Evolutionary conservation across 1,284 basidiomycete species (phyloP), one percentile per base, ranked within the genome.

Genomic region (Xerocomus minutiporus): DNA sequence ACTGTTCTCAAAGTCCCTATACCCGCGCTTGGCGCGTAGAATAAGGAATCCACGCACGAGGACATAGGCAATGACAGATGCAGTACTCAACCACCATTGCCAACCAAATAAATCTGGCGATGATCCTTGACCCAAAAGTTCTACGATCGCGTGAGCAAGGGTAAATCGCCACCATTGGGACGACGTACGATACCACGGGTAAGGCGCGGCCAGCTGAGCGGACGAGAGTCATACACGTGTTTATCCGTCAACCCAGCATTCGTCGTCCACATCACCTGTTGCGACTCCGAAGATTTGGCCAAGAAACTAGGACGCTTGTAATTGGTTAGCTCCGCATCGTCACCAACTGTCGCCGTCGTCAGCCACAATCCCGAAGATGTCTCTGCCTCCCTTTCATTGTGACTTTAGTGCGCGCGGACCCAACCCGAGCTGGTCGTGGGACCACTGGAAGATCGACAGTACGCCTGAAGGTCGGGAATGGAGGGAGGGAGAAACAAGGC

Each of bases 61-160:
- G 2, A 83, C 69, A 64, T 97, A 98, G 1, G 77, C 66, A 2
- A 79, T 61, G 5, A 98, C 81, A 1, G 91, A 80, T 2, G 84
- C 64, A 0, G 88, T 85, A 60, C 91, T 88, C 23, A 85, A 71
- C 80, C 87, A 97, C 95, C 96, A 98, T 20, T 99, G 7, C 96
- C 96, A 31, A 97, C 79, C 41, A 99, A 80, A 71, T 99, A 99
- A 55, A 99, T 89, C 66, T 98, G 96, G 35, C 83, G 81, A 68
- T 98, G 88, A 57, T 98, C 91, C 70, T 95, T 94, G 40, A 96
- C 93, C 97, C 97, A 99, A 74, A 98, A 99, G 74, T 95, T 94
- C 88, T 91, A 58, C 32, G 38, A 34, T 52, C 4, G 13, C 20
- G 48, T 47, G 34, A 58, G 46, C n/a, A 35, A 36, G 11, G 13